Evolutionary conservation across 768 basidiomycete genomes (phyloP).

Genomic region (Leccinum pellstonianum): DNA sequence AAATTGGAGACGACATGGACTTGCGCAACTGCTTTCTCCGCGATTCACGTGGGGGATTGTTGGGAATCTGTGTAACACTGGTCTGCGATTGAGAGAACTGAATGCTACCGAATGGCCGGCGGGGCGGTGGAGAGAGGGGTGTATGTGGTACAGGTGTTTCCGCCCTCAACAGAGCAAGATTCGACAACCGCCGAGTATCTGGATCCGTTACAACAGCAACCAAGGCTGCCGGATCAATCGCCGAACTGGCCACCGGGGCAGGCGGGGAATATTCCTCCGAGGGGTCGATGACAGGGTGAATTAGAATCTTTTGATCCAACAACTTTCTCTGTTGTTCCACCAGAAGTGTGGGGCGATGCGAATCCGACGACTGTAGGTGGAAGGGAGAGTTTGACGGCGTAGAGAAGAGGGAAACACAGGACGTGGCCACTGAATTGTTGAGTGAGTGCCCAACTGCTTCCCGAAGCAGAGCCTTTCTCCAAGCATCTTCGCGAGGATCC

Average conservation of each 20-base stretch:
- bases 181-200: conserved; percentile 39
- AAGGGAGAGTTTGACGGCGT: conserved; percentile 36
- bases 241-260: conserved; percentile 8
- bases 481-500: conserved; percentile 59
- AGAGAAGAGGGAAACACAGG: conserved; percentile 34
- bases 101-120: conserved; percentile 40
- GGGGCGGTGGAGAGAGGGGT: conserved; percentile 67
- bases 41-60: conserved; percentile 7
- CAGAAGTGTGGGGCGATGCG: conserved; percentile 17
- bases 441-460: conserved; percentile 80
- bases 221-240: conserved; percentile 11
- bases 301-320: conserved; percentile 46
- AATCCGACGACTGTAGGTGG: conserved; percentile 23
- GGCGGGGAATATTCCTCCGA: conserved; percentile 33
- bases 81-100: conserved; percentile 60
- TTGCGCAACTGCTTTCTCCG: conserved; percentile 39
- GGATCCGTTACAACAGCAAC: conserved; percentile 22
- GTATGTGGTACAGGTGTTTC: conserved; percentile 66
- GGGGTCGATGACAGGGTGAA: conserved; percentile 37
- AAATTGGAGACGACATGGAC: conserved; percentile 53
- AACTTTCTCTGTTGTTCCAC: conserved; percentile 26
- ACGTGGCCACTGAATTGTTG: conserved; percentile 51
- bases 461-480: conserved; percentile 74
- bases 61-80: conserved; percentile 36
- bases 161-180: conserved; percentile 52